Base-by-base conservation (phyloP, 2,329 filamentous ascomycete species). In the Zarea fungicola region DNA sequence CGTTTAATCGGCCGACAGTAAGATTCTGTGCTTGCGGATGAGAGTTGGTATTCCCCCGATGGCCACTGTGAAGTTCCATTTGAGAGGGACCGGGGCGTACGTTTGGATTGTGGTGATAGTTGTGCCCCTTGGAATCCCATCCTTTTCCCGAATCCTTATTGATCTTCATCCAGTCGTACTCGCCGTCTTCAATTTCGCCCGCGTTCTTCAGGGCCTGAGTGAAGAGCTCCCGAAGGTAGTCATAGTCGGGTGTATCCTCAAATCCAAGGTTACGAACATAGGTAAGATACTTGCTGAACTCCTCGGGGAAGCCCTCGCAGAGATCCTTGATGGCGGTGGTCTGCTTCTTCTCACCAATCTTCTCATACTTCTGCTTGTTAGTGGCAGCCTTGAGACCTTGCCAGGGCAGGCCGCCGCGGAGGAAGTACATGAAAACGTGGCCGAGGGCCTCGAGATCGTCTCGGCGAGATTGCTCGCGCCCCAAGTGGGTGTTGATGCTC, bases 261-360 rank as follows among this genome's bases (percentile, higher is more conserved):
- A 99, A 99, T 50, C 93, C 93, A 42, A 99, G 84, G 70, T 97
- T 97, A 57, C 93, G 89, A 50, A 97, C 93, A 62, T 99, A 97
- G 57, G 85, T 95, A 49, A 99, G 76, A 69, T 99, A 99, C 71
- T 96, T 95, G 76, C 87, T 95, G 69, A 99, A 95, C 71, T 99
- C 91, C 66, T 96, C 89, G 56, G 93, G 92, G 71, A 95, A 97
- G 44, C 89, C 87, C 60, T 96, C 91, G 66, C 92, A 97, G 14
- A 99, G 81, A 61, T 99, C 93, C 74, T 96, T 96, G 73, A 99
- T 95, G 5, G 83, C 81, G 19, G 93, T 97, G 0, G 92, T 96
- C 74, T 97, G 93, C 77, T 99, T 99, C 85, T 99, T 97, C 77
- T 99, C 92, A 39, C 93, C 93, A 70, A 99, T 99, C 80, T 97